Percentiles rank a stretch among this genome's conserved stretches.
Conservation (phyloP, 2,329 filamentous ascomycete species). For the Diaporthe aspalathi region DNA sequence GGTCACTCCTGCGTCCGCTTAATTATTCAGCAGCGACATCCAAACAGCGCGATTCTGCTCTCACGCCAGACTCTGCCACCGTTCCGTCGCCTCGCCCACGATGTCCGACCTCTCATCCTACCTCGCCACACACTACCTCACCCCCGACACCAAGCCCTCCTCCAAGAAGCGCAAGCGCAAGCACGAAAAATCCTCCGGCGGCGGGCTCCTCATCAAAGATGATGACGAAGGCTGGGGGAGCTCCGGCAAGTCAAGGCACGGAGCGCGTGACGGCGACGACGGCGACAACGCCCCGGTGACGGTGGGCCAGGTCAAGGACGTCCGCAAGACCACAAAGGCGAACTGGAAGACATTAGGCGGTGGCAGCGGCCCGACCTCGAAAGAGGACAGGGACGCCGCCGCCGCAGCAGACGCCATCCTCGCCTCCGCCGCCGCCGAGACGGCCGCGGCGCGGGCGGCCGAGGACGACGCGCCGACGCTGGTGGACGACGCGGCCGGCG, state of each 20-base stretch:
- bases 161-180: slow-evolving; percentile 75
- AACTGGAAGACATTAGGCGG: slow-evolving; percentile 79
- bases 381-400: slow-evolving; percentile 57
- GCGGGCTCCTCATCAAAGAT: slow-evolving; percentile 69
- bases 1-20: no score
- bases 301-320: slow-evolving; percentile 68
- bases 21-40: background rate
- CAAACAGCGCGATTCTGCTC: background rate
- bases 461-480: slow-evolving; percentile 63
- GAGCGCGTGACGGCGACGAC: slow-evolving; percentile 59
- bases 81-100: background rate
- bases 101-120: slow-evolving; percentile 82
- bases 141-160: slow-evolving; percentile 62
- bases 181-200: slow-evolving; percentile 52
- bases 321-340: slow-evolving; percentile 81
- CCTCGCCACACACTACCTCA: slow-evolving; percentile 91
- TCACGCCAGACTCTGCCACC: slow-evolving; percentile 27
- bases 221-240: slow-evolving; percentile 68
- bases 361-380: slow-evolving; percentile 50
- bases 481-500: slow-evolving; percentile 55
- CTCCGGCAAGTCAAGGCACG: slow-evolving; percentile 52
- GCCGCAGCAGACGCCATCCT: slow-evolving; percentile 84
- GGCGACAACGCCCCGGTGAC: slow-evolving; percentile 60
- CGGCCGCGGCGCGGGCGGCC: slow-evolving; percentile 59
- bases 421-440: slow-evolving; percentile 76